These are phyloP conservation scores for Suillus occidentalis DNA, from an alignment of 768 basidiomycete genomes.

Conservation along the genomic window DNA sequence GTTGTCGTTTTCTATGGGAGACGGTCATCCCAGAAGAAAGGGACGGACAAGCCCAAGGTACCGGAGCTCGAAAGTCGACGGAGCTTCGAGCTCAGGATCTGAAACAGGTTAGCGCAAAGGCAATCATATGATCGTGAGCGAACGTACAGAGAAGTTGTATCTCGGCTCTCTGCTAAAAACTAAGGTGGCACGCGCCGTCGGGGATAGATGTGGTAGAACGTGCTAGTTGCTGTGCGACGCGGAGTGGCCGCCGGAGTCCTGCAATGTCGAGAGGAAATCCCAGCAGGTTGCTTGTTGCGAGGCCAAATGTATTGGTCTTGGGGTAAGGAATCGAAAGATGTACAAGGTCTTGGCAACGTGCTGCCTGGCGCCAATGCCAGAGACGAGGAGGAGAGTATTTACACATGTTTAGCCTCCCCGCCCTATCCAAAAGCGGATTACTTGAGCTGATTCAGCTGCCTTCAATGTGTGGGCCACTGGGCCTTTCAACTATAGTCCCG, in stretches of 20 bases:
- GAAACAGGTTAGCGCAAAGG: not conserved
- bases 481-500: not conserved
- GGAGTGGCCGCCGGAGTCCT: not conserved
- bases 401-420: not conserved
- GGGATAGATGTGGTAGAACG: not conserved
- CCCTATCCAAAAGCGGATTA: not conserved
- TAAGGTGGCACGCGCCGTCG: not conserved
- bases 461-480: too few relatives aligned
- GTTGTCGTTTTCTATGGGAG: constrained; percentile 65
- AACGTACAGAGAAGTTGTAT: not conserved
- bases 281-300: not conserved
- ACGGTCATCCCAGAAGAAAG: constrained; percentile 49
- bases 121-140: not conserved
- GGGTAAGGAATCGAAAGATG: not conserved
- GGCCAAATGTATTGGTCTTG: not conserved
- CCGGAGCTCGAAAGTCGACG: not conserved
- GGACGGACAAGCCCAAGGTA: not conserved
- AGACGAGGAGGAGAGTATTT: constrained; percentile 8
- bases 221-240: not conserved
- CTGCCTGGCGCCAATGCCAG: constrained; percentile 2
- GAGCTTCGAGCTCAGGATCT: not conserved
- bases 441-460: not conserved
- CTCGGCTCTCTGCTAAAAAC: not conserved
- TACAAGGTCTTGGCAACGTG: not conserved
- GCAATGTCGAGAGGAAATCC: not conserved